Evolutionary conservation across 2,329 filamentous ascomycete genomes (phyloP).

Genomic region (Trichocomaceae sp.): DNA sequence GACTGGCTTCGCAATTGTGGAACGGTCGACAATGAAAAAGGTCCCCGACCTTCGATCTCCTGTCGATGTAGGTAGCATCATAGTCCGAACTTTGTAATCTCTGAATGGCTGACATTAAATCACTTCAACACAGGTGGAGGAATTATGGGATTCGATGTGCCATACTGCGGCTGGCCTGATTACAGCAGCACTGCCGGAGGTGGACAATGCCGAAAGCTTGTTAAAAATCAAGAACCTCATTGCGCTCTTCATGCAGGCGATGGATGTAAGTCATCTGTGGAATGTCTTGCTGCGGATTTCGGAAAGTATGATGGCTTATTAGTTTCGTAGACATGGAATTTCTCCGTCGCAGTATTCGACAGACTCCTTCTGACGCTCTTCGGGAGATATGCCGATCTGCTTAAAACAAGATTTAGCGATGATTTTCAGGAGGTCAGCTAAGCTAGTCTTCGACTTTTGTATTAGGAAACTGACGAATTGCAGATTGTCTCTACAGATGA

Average conservation of each 20-base stretch:
- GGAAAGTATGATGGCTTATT: background rate
- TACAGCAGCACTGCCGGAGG: constrained; percentile 65
- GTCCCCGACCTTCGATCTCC: constrained; percentile 74
- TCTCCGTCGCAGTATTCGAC: constrained; percentile 74
- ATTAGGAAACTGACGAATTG: background rate
- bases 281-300: background rate
- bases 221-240: constrained; percentile 93
- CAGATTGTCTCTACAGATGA: constrained; percentile 80
- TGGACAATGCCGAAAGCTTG: constrained; percentile 82
- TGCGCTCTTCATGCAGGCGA: constrained; percentile 92
- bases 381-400: constrained; percentile 83
- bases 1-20: constrained; percentile 92
- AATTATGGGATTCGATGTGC: constrained; percentile 98
- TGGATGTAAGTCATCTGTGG: constrained; percentile 61
- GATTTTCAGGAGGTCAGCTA: constrained; percentile 77
- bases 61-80: constrained; percentile 62
- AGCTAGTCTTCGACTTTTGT: background rate
- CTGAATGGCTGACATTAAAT: background rate
- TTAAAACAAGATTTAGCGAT: constrained; percentile 86
- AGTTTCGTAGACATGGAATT: constrained; percentile 71
- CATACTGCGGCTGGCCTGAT: constrained; percentile 78
- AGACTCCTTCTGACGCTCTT: constrained; percentile 82
- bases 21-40: constrained; percentile 85
- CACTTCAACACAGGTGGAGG: constrained; percentile 66
- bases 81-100: background rate